Base-by-base conservation (phyloP, 2,329 filamentous ascomycete species). In the Biscogniauxia sp. region DNA sequence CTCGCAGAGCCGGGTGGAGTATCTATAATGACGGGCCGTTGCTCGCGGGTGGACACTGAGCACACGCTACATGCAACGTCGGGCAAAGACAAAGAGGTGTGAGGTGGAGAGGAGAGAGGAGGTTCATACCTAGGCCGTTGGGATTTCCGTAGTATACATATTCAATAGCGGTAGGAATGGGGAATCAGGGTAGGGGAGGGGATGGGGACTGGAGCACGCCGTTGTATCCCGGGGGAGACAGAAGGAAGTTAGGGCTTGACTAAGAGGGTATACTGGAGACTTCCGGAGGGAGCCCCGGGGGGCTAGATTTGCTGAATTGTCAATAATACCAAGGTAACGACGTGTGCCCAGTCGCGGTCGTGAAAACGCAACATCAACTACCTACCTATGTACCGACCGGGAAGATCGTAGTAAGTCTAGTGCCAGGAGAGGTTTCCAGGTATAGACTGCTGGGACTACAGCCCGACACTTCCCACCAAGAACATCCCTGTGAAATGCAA, bases 401-500 rank as follows among this genome's bases (percentile, higher is more conserved):
- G 37, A 45, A 45, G 37, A 45, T 45, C 37, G 37, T 45, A n/a
- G 37, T 45, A 11, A 45, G 37, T 17, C 17, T 45, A 45, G 17
- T 45, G 37, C 54, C 41, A 49, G 54, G 37, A 45, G 13, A 45
- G 37, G 2, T 45, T 45, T 45, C 37, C 37, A 45, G 37, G 37
- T 45, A 45, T 45, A n/a, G 37, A 45, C 13, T 45, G 17, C 37
- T 45, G 37, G 11, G 17, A 45, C 37, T n/a, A 50, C 51, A 63
- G 51, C 37, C 52, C 41, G 56, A 56, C 57, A 57, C 55, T 57
- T 58, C 53, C 56, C 58, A 2, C 37, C 13, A 15, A 2, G 37
- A 59, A 54, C 50, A 61, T 50, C 57, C 57, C 55, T 32, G 58
- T 58, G 53, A 60, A 64, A 66, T 68, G 66, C 66, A 68, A 68